Percentiles rank a stretch among this genome's conserved stretches.
These are phyloP conservation scores for Lindgomyces ingoldianus DNA, from an alignment of 495 filamentous ascomycete species.

Conservation along the genomic window DNA sequence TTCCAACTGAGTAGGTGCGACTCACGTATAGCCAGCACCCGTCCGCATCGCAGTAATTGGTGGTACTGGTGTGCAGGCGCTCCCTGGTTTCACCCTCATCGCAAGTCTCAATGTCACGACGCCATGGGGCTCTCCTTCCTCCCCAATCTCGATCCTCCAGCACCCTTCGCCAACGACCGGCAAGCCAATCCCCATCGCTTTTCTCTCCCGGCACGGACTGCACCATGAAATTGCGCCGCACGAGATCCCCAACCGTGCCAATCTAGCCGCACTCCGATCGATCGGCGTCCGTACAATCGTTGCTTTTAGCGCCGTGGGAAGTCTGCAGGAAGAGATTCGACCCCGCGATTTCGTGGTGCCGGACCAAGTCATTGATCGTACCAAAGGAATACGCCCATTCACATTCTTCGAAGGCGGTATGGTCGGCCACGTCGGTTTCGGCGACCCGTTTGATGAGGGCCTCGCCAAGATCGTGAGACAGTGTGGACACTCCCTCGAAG, in stretches of 20 bases:
- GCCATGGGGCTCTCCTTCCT: conserved; percentile 91
- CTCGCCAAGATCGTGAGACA: conserved; percentile 69
- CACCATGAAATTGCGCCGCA: conserved; percentile 90
- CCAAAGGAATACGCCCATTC: conserved; percentile 80
- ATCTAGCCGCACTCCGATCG: conserved; percentile 88
- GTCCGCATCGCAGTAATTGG: conserved; percentile 95
- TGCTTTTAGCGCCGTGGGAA: conserved; percentile 94
- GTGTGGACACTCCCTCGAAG: conserved; percentile 74
- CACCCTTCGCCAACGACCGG: conserved; percentile 64
- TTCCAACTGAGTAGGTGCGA: too few relatives aligned
- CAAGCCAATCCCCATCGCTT: conserved; percentile 73
- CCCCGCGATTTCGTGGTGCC: conserved; percentile 95
- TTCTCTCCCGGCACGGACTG: conserved; percentile 86
- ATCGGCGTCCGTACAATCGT: conserved; percentile 88
- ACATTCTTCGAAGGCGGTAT: conserved; percentile 95
- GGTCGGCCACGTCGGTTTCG: conserved; percentile 93
- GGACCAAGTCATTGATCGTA: conserved; percentile 96
- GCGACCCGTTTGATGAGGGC: conserved; percentile 84
- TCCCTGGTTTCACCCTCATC: conserved; percentile 75
- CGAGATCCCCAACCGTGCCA: conserved; percentile 87
- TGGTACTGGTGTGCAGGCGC: conserved; percentile 80
- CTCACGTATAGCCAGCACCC: too few relatives aligned
- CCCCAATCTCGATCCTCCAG: conserved; percentile 85
- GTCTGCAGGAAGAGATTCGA: conserved; percentile 84
- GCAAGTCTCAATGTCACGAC: conserved; percentile 71